Conservation (phyloP, 352 stramenopile genomes). For the Pythium rishiriense region DNA sequence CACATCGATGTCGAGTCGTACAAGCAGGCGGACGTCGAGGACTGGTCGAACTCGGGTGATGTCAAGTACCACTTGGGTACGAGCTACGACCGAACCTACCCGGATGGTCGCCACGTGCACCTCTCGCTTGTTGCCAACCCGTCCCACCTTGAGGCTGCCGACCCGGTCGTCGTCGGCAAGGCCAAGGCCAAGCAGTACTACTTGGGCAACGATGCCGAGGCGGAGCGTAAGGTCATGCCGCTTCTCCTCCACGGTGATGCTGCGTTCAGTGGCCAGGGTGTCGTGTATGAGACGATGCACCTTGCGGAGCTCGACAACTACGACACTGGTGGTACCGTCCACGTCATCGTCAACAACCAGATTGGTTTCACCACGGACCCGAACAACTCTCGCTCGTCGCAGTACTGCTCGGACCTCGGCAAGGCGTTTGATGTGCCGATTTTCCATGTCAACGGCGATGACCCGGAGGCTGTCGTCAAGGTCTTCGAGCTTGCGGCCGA, state of each 20-base stretch:
- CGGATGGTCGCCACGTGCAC: constrained; percentile 61
- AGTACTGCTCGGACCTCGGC: constrained; percentile 97
- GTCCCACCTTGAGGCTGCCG: constrained; percentile 98
- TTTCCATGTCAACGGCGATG: constrained; percentile 97
- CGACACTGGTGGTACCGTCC: constrained; percentile 96
- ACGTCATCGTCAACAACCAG: constrained; percentile 99
- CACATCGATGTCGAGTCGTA: constrained; percentile 93
- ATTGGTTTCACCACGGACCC: constrained; percentile 98
- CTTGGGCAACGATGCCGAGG: constrained; percentile 72
- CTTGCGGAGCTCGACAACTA: constrained; percentile 93
- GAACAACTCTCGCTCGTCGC: constrained; percentile 95
- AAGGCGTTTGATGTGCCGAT: constrained; percentile 95
- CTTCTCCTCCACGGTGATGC: constrained; percentile 97
- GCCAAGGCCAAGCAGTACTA: constrained; percentile 92
- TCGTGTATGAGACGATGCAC: constrained; percentile 76
- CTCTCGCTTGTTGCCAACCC: constrained; percentile 96
- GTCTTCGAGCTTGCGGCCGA: constrained; percentile 92
- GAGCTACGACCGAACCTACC: constrained; percentile 67
- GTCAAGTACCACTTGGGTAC: constrained; percentile 88
- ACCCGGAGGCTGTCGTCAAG: constrained; percentile 92
- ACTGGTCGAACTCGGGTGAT: constrained; percentile 89
- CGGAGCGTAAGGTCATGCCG: constrained; percentile 86
- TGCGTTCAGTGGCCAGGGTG: constrained; percentile 89
- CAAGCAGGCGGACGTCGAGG: constrained; percentile 79
- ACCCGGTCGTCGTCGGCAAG: constrained; percentile 98